Evolutionary conservation across 768 basidiomycete species (phyloP), one percentile per base, ranked within the genome.

Genomic region (Mycena leptocephala): DNA sequence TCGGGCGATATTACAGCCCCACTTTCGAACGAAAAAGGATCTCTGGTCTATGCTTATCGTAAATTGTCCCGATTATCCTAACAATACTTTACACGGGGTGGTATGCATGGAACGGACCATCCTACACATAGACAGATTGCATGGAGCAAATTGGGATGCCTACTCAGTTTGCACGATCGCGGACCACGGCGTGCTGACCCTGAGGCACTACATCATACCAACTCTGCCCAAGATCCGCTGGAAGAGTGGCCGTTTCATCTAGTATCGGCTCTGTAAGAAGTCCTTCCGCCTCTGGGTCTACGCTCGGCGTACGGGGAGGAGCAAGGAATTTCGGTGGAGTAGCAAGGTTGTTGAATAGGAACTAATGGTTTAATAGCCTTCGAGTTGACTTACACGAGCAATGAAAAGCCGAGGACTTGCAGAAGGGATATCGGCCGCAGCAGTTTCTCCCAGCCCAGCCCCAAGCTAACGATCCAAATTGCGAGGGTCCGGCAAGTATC

Each of bases 381-480:
- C 55, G 61, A 66, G 61, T 56, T 22, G 48, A 76, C 95, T 87
- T 88, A 98, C 93, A 99, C 97, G 73, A 99, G 89, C 56, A 99
- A 85, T 8, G 89, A 92, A 84, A 99, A 99, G 4, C 97, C 96
- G 24, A 90, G 79, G 68, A 98, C 91, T 84, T 98, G 97, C 16
- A 97, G 83, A 67, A 97, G 81, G 2, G 95, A 95, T 76, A 94
- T 92, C 8, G 97, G 97, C 86, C 92, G 95, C 28, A 95, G 79
- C 39, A 99, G 87, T 74, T 88, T 89, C 85, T 99, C 97, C 97
- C 97, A 99, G 5, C 97, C 97, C 28, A 98, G 86, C 1, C 90
- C 93, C 65, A 98, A 89, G 81, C 95, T 96, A 80, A 99, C 87
- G 77, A 97, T 86, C 98, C 98, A 99, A 82, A 99, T 99, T n/a